phyloP scores from a whole-genome alignment of 2,329 filamentous ascomycete genomes.

The Microascus cirrosus region DNA sequence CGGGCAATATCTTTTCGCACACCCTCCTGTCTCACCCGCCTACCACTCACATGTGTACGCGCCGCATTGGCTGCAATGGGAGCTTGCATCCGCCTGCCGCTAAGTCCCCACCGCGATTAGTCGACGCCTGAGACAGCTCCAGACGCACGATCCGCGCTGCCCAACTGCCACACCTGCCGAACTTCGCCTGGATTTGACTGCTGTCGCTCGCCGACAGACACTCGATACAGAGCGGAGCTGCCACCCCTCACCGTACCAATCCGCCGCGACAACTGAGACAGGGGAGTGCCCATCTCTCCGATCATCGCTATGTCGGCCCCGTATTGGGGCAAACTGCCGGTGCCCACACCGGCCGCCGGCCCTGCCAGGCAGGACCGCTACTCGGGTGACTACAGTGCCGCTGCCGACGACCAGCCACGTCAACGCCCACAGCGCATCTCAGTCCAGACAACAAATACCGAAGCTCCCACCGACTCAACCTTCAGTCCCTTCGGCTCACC shows the following conservation, averaged over 20 bases:
- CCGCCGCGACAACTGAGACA: constrained; percentile 9
- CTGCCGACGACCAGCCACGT: constrained; percentile 24
- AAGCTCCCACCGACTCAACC: constrained; percentile 45
- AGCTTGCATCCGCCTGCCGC: constrained; percentile 9
- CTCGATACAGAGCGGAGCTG: constrained; percentile 8
- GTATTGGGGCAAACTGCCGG: constrained; percentile 39
- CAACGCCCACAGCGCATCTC: constrained; percentile 40
- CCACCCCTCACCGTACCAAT: not conserved
- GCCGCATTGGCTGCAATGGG: constrained; percentile 29
- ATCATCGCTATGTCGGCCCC: constrained; percentile 19
- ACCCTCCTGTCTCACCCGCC: not conserved
- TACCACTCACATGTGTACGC: constrained; percentile 25
- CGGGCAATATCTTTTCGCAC: not conserved
- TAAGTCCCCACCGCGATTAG: constrained; percentile 3
- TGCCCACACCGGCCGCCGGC: constrained; percentile 11
- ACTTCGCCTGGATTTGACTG: not conserved
- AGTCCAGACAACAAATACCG: constrained; percentile 42
- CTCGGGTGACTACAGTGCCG: constrained; percentile 12
- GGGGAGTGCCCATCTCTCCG: constrained; percentile 7
- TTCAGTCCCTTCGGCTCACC: constrained; percentile 47
- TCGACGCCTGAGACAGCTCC: constrained; percentile 2
- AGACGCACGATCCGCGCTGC: not conserved
- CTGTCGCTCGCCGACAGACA: constrained; percentile 1
- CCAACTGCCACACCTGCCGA: too few species aligned
- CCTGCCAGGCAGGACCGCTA: constrained; percentile 4